phyloP scores from a whole-genome alignment of 805 yeast species.

The Danielia oregonensis region DNA sequence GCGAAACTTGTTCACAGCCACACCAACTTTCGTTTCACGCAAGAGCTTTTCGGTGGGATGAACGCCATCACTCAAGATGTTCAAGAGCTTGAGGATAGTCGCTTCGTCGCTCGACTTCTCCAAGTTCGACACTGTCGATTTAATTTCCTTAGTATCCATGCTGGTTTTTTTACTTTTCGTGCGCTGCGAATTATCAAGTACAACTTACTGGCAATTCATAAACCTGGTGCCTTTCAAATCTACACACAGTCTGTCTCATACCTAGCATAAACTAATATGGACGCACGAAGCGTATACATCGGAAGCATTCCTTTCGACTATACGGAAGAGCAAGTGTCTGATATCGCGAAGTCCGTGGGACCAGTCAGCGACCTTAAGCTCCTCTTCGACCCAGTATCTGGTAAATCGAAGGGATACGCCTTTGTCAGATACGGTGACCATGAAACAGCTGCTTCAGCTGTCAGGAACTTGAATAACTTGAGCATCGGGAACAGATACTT shows the following conservation, averaged over 20 bases:
- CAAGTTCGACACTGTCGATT: conserved; percentile 62
- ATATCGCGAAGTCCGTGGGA: conserved; percentile 82
- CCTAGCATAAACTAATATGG: background rate
- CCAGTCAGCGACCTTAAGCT: conserved; percentile 75
- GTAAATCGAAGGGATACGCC: conserved; percentile 87
- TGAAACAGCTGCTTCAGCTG: conserved; percentile 89
- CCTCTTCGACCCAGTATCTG: conserved; percentile 83
- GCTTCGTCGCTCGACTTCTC: conserved; percentile 68
- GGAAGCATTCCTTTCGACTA: conserved; percentile 92
- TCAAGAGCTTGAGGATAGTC: conserved; percentile 63
- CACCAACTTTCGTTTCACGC: conserved; percentile 95
- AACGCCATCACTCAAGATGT: conserved; percentile 63
- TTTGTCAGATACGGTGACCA: conserved; percentile 78
- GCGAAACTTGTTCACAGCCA: conserved; percentile 87
- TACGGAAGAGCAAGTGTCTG: conserved; percentile 89
- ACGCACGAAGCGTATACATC: conserved; percentile 48
- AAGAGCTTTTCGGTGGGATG: conserved; percentile 81
- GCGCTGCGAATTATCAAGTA: too few relatives aligned
- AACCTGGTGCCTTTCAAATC: too few relatives aligned
- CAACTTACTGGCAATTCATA: too few relatives aligned
- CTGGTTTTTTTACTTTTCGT: conserved; percentile 1
- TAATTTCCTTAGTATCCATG: conserved; percentile 75
- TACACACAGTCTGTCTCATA: background rate
- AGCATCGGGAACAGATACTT: conserved; percentile 67
- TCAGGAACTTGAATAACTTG: conserved; percentile 79